Conservation (phyloP, 1,284 basidiomycete species). For the Chalciporus piperatoides region DNA sequence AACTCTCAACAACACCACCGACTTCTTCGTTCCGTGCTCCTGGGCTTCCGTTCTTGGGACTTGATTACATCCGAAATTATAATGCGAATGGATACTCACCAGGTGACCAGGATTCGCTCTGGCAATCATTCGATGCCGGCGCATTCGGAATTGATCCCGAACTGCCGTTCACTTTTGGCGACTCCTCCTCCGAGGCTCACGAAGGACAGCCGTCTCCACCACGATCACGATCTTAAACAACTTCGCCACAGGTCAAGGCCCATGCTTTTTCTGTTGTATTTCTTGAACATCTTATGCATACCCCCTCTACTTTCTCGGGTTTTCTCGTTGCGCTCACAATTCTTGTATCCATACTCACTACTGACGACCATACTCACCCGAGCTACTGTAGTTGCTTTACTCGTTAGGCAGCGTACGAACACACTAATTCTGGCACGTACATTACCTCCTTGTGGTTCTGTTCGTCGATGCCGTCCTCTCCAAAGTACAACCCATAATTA, state of each 20-base stretch:
- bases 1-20: constrained; percentile 54
- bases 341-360: constrained; percentile 29
- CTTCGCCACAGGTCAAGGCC: not conserved
- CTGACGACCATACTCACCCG: constrained; percentile 20
- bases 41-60: constrained; percentile 73
- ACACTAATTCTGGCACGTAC: constrained; percentile 20
- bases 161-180: constrained; percentile 57
- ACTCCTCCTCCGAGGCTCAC: constrained; percentile 31
- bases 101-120: constrained; percentile 61
- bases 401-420: constrained; percentile 30
- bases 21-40: constrained; percentile 59
- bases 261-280: constrained; percentile 6
- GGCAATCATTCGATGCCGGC: constrained; percentile 69
- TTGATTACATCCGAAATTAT: constrained; percentile 77
- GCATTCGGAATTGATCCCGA: constrained; percentile 73
- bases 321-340: constrained; percentile 4
- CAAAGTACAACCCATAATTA: not conserved
- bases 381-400: constrained; percentile 40
- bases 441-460: constrained; percentile 9
- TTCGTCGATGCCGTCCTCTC: constrained; percentile 1
- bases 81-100: constrained; percentile 41
- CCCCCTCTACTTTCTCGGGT: constrained; percentile 3
- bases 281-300: constrained; percentile 18
- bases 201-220: constrained; percentile 32
- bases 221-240: constrained; percentile 18